Conservation (phyloP, 208 protist genomes). For the Leishmania lainsoni region DNA sequence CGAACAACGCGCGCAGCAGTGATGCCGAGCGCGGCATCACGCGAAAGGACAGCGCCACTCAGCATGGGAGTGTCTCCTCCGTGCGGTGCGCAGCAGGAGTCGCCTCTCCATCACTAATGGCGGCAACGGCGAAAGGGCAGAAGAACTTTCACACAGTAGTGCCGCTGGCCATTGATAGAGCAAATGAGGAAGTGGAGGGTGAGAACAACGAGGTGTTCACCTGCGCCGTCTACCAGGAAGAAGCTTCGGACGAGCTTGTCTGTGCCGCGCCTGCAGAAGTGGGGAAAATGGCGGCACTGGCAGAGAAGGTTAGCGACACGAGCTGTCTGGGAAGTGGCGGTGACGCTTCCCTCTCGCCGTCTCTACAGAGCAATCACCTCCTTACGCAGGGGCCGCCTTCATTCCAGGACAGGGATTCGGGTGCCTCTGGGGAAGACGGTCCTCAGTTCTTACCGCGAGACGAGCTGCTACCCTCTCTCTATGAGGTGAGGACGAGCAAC, state of each 20-base stretch:
- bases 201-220: neutral
- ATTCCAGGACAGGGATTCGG: neutral
- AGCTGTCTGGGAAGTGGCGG: neutral
- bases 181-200: neutral
- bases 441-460: neutral
- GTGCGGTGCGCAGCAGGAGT: neutral
- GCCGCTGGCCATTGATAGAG: neutral
- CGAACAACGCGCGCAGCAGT: conserved; percentile 10
- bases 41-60: neutral
- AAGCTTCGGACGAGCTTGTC: neutral
- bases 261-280: neutral
- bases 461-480: neutral
- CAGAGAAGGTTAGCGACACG: neutral
- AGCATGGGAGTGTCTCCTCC: neutral
- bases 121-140: neutral
- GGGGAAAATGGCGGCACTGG: neutral
- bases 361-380: neutral
- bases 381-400: neutral
- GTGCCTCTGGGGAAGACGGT: neutral
- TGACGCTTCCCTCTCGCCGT: neutral
- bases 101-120: neutral
- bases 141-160: neutral
- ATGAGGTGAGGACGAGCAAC: neutral
- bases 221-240: neutral
- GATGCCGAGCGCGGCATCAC: neutral